Evolutionary conservation across 2,329 filamentous ascomycete genomes (phyloP).

Genomic region (Ophiostoma ips): DNA sequence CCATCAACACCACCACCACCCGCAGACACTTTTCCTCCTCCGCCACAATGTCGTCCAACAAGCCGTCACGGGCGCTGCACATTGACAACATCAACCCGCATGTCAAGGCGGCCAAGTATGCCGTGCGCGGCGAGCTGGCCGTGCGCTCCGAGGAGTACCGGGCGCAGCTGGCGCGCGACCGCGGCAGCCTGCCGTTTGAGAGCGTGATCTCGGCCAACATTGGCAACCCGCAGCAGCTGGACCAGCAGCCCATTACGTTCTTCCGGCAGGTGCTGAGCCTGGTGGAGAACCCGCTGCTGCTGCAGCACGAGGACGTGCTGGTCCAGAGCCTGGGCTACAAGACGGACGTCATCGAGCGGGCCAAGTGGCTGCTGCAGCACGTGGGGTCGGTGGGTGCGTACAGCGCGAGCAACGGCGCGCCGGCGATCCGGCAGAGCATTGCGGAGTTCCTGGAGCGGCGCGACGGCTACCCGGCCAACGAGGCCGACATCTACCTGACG

Average conservation of each 20-base stretch:
- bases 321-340: slow-evolving; percentile 69
- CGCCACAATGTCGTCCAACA: slow-evolving; percentile 23
- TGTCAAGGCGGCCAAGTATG: slow-evolving; percentile 80
- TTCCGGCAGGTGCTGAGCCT: slow-evolving; percentile 93
- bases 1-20: neutral
- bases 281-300: slow-evolving; percentile 73
- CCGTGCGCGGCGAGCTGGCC: slow-evolving; percentile 89
- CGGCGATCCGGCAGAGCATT: slow-evolving; percentile 75
- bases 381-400: slow-evolving; percentile 92
- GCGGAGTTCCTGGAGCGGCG: slow-evolving; percentile 86
- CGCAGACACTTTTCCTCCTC: slow-evolving; percentile 6
- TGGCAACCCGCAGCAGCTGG: slow-evolving; percentile 95
- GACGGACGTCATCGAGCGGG: slow-evolving; percentile 73
- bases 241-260: slow-evolving; percentile 98
- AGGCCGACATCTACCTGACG: slow-evolving; percentile 76
- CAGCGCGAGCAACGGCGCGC: slow-evolving; percentile 82
- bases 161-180: slow-evolving; percentile 51
- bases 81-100: slow-evolving; percentile 86
- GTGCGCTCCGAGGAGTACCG: slow-evolving; percentile 88
- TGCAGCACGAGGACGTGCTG: slow-evolving; percentile 73
- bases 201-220: slow-evolving; percentile 96
- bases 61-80: slow-evolving; percentile 39
- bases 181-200: slow-evolving; percentile 58
- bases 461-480: slow-evolving; percentile 75
- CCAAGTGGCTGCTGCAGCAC: slow-evolving; percentile 64